phyloP scores from a whole-genome alignment of 2,329 filamentous ascomycete genomes.

The Phaeosphaeriaceae sp. region DNA sequence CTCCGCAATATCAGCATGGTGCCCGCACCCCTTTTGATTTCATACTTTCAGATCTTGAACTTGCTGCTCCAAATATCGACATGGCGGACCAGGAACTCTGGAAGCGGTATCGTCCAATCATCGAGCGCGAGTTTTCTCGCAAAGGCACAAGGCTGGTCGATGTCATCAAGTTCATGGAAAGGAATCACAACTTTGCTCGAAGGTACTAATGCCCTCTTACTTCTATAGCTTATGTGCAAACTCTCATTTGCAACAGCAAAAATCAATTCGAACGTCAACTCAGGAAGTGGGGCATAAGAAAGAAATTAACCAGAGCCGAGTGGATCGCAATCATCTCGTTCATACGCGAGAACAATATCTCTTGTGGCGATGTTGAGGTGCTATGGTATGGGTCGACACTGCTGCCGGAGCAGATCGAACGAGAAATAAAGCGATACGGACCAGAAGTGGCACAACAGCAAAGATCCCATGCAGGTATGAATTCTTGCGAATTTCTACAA shows the following conservation, averaged over 20 bases:
- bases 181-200: background rate
- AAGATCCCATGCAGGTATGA: background rate
- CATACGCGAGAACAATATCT: background rate
- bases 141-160: background rate
- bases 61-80: background rate
- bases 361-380: background rate
- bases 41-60: background rate
- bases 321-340: constrained; percentile 6
- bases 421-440: constrained; percentile 6
- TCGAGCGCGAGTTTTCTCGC: background rate
- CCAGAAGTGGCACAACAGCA: background rate
- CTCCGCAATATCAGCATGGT: no score
- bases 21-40: no score
- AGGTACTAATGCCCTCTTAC: background rate
- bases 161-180: background rate
- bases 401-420: constrained; percentile 4
- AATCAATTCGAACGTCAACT: constrained; percentile 7
- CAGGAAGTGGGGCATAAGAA: constrained; percentile 7
- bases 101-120: background rate
- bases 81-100: background rate
- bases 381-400: background rate
- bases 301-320: constrained; percentile 8
- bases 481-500: background rate
- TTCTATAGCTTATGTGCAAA: background rate
- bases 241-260: background rate